These are phyloP conservation scores for Lupinus albus DNA, from an alignment of 306 rosid genomes.

Conservation along the genomic window DNA sequence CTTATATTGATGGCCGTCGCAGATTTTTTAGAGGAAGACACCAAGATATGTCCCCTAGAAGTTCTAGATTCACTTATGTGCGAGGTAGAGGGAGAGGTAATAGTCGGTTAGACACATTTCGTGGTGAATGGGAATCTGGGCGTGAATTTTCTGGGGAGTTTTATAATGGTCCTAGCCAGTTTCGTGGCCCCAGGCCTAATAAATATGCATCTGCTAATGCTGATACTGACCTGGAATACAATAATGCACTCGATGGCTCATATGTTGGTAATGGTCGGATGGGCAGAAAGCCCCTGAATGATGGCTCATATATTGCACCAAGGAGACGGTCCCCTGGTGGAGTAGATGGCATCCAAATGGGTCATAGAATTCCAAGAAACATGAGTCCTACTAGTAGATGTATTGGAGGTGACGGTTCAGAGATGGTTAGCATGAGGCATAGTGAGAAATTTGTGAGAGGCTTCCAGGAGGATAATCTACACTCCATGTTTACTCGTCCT, in stretches of 20 bases:
- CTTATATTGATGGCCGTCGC: conserved; percentile 55
- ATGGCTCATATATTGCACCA: conserved; percentile 58
- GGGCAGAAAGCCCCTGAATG: conserved; percentile 67
- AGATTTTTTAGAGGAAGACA: conserved; percentile 72
- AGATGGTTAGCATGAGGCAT: conserved; percentile 64
- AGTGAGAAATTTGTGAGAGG: conserved; percentile 66
- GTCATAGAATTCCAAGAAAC: conserved; percentile 62
- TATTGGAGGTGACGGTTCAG: conserved; percentile 60
- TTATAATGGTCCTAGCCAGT: conserved; percentile 66
- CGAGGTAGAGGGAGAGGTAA: conserved; percentile 72
- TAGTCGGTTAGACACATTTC: conserved; percentile 44
- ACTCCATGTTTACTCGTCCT: conserved; percentile 58
- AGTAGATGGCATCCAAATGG: conserved; percentile 60
- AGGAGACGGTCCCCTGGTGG: conserved; percentile 79
- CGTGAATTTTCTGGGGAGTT: conserved; percentile 63
- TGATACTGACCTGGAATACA: conserved; percentile 62
- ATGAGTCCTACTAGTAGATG: conserved; percentile 70
- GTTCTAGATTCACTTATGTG: conserved; percentile 61
- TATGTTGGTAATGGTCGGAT: conserved; percentile 66
- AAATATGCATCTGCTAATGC: conserved; percentile 59
- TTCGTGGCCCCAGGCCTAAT: conserved; percentile 65
- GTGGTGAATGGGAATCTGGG: conserved; percentile 69
- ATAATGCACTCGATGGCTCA: conserved; percentile 58
- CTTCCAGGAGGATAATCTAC: conserved; percentile 55
- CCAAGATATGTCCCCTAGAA: conserved; percentile 66